Conservation (phyloP, 1,284 basidiomycete genomes). For the Trichosporon faecale region DNA sequence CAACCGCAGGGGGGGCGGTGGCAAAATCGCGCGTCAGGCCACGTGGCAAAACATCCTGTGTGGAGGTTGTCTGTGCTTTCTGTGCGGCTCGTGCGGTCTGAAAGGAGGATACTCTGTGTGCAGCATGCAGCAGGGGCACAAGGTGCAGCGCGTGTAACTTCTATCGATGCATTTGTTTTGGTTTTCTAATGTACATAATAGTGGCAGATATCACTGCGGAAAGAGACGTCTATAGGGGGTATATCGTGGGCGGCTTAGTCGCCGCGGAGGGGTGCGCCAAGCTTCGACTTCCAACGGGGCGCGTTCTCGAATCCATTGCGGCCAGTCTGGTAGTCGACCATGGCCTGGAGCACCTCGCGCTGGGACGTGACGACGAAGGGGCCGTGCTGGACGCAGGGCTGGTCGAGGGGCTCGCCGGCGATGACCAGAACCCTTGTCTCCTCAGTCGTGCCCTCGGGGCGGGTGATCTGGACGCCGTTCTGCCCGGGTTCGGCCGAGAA, state of each 20-base stretch:
- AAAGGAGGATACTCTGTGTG: too few relatives aligned
- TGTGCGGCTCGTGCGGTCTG: too few relatives aligned
- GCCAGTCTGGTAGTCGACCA: conserved; percentile 75
- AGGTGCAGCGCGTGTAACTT: not conserved
- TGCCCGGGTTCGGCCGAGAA: conserved; percentile 47
- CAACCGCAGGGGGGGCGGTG: too few relatives aligned
- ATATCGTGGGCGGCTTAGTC: not conserved
- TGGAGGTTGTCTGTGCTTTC: not conserved
- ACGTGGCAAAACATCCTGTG: not conserved
- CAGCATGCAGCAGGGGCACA: not conserved
- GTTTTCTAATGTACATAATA: conserved; percentile 10
- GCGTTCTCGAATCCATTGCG: conserved; percentile 89
- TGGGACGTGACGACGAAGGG: conserved; percentile 71
- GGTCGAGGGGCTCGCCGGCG: conserved; percentile 85
- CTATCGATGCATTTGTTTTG: not conserved
- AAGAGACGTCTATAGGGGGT: not conserved
- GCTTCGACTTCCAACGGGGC: conserved; percentile 79
- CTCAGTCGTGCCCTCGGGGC: conserved; percentile 56
- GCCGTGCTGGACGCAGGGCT: conserved; percentile 67
- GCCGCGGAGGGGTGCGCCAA: conserved; percentile 54
- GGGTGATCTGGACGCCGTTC: conserved; percentile 47
- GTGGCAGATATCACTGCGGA: not conserved
- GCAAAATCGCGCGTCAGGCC: conserved; percentile 3
- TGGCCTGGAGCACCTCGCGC: conserved; percentile 76
- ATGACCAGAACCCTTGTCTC: conserved; percentile 72